A percentile compares a stretch with the other conserved stretches of the same genome.
Conservation (phyloP, 768 basidiomycete genomes). For the Solioccasus polychromus region DNA sequence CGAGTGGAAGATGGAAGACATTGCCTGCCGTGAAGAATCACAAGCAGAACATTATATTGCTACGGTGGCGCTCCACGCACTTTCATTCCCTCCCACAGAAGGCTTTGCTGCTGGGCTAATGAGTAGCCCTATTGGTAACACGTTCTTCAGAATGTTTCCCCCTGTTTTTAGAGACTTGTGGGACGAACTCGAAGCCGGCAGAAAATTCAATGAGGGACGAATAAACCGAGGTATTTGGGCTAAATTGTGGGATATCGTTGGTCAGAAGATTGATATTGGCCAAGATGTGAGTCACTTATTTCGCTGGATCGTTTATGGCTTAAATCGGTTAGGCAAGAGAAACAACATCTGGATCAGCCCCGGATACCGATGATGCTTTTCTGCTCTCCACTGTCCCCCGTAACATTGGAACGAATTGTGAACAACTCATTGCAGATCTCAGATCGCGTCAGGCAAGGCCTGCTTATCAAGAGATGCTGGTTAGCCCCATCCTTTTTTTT, state of each 20-base stretch:
- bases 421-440: constrained; percentile 59
- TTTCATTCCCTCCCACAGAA: constrained; percentile 61
- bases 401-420: constrained; percentile 29
- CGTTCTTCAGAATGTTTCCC: constrained; percentile 80
- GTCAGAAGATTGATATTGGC: constrained; percentile 48
- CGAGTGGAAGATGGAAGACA: constrained; percentile 80
- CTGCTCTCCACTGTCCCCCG: constrained; percentile 4
- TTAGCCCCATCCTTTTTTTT: constrained; percentile 41
- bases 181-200: constrained; percentile 75
- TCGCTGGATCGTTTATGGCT: neutral
- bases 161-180: constrained; percentile 84
- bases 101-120: constrained; percentile 61
- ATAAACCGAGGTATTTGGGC: constrained; percentile 72
- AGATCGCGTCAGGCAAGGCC: constrained; percentile 55
- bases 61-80: constrained; percentile 76
- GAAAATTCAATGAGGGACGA: constrained; percentile 58
- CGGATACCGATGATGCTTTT: constrained; percentile 16
- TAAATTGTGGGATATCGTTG: constrained; percentile 60
- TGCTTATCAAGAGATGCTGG: constrained; percentile 87
- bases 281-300: constrained; percentile 38
- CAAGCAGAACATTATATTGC: constrained; percentile 93
- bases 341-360: constrained; percentile 16
- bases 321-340: constrained; percentile 16
- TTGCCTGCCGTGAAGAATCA: constrained; percentile 70
- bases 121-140: constrained; percentile 44